Evolutionary conservation across 2,329 filamentous ascomycete species (phyloP), one percentile per base, ranked within the genome.

Genomic region (Cylindrodendrum hubeiense): DNA sequence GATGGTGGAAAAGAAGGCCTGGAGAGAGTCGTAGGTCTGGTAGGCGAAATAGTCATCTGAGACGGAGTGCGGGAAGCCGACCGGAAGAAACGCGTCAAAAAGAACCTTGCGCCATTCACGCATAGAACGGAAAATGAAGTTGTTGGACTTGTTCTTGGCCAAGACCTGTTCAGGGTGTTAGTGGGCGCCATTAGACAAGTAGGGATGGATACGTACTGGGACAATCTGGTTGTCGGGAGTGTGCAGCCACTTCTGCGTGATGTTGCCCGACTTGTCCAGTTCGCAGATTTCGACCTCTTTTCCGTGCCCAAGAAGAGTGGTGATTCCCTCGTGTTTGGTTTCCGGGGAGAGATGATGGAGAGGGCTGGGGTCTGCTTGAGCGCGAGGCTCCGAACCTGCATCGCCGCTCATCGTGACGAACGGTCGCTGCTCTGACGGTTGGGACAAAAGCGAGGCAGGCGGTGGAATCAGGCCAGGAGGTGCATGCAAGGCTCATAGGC

Each of bases 1-100:
- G 74, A 96, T 95, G 53, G 92, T 93, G 46, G 91, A 94, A 59
- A 92, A 93, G 79, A 96, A 95, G 28, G 93, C 93, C 79, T 96
- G 93, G 2, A 95, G 85, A 0, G 93, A 95, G 80, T 96, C 93
- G 74, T 83, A 90, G 50, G 84, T 84, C 73, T 86, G 90, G 78
- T 88, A 97, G 82, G 91, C 85, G 5, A 94, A 83, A 79, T 98
- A 98, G 79, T 98, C 94, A 15, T 88, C 83, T 1, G 92, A 95
- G 30, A 98, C 95, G 52, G 91, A 96, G 70, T 94, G 88, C 1
- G 94, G 95, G 78, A 91, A 98, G n/a, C 94, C 94, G 2, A 92
- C 90, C 0, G 95, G 95, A 1, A 97, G 85, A 76, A 97, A 97
- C 28, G 95, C 87, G 70, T 93, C 90, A 44, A 68, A 72, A 17